Conservation (phyloP, 306 rosid species). For the Prunus fruticosa region DNA sequence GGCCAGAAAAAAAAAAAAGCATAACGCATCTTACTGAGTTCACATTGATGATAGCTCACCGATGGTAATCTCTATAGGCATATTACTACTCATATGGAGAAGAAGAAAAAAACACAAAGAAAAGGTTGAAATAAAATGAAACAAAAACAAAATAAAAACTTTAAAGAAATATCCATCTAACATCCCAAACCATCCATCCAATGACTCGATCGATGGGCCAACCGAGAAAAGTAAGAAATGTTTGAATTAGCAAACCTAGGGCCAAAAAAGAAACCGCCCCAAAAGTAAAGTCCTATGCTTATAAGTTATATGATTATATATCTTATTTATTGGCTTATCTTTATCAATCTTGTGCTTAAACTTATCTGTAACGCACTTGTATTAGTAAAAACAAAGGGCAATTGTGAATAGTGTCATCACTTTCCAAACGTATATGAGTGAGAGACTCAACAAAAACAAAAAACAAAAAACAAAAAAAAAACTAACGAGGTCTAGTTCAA, state of each 20-base stretch:
- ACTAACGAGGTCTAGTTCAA: too few relatives aligned
- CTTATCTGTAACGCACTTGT: slow-evolving; percentile 7
- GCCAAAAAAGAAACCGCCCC: background rate
- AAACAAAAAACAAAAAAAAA: too few relatives aligned
- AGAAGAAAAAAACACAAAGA: background rate
- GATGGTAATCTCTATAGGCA: background rate
- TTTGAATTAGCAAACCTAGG: background rate
- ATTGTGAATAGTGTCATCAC: background rate
- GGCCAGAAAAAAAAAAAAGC: too few relatives aligned
- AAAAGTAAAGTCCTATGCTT: background rate
- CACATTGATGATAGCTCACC: too few relatives aligned
- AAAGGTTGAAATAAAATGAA: background rate
- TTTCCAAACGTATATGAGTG: background rate
- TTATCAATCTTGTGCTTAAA: background rate
- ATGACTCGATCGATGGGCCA: background rate
- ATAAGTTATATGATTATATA: background rate
- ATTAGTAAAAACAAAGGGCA: background rate
- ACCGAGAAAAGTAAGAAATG: background rate
- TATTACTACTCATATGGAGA: background rate
- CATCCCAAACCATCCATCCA: slow-evolving; percentile 8
- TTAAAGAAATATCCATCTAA: background rate
- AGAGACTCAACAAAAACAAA: background rate
- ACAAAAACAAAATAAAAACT: background rate
- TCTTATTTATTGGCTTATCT: background rate
- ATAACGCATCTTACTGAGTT: background rate